Evolutionary conservation across 2,329 filamentous ascomycete species (phyloP).

Genomic region (Coniochaeta prunicola): DNA sequence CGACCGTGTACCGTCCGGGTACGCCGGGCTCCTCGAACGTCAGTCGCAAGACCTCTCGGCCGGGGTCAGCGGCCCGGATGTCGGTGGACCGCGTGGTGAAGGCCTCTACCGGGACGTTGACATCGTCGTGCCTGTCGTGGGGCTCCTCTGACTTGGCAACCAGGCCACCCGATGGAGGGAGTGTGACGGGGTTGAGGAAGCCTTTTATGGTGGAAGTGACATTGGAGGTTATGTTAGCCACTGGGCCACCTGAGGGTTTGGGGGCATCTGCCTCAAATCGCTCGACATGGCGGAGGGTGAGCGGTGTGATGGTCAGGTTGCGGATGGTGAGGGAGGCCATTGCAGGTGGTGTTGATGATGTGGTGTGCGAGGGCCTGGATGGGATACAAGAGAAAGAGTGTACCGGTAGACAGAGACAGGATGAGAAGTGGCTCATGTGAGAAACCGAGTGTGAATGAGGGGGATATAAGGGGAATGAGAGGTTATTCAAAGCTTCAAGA

Average conservation of each 20-base stretch:
- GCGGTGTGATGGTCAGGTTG: slow-evolving; percentile 68
- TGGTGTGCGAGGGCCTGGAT: neutral
- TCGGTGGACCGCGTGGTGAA: slow-evolving; percentile 61
- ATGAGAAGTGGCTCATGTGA: neutral
- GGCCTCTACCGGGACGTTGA: slow-evolving; percentile 52
- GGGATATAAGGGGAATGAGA: neutral
- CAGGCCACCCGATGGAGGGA: slow-evolving; percentile 10
- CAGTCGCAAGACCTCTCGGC: slow-evolving; percentile 63
- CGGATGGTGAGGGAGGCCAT: slow-evolving; percentile 64
- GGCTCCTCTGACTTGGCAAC: slow-evolving; percentile 19
- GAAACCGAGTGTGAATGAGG: neutral
- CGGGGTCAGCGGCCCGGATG: slow-evolving; percentile 49
- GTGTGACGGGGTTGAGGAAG: slow-evolving; percentile 34
- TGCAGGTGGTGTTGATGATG: slow-evolving; percentile 4
- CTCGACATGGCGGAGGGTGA: slow-evolving; percentile 67
- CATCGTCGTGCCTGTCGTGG: slow-evolving; percentile 43
- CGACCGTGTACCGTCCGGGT: slow-evolving; percentile 60
- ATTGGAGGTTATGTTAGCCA: slow-evolving; percentile 34
- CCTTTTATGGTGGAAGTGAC: slow-evolving; percentile 23
- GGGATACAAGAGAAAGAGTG: neutral
- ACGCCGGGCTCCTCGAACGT: slow-evolving; percentile 55
- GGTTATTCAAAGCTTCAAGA: neutral
- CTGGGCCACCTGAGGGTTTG: slow-evolving; percentile 33
- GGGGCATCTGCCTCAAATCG: slow-evolving; percentile 53
- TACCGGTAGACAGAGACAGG: neutral